Conservation (phyloP, 129 eudicot species). For the Silybum marianum region DNA sequence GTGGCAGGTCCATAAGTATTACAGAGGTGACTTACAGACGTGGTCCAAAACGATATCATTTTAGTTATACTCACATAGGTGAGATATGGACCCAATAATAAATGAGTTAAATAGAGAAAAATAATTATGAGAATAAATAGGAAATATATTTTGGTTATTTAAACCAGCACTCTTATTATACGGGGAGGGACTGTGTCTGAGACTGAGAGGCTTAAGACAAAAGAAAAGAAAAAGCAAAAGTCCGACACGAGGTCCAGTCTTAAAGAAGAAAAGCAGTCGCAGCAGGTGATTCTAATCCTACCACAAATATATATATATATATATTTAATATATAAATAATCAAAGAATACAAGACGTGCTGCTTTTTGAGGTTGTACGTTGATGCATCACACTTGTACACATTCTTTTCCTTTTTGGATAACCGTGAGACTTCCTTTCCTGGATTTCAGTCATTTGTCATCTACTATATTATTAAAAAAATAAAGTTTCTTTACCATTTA, state of each 20-base stretch:
- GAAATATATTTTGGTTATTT: too few species aligned
- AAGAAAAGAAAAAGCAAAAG: slow-evolving; percentile 18
- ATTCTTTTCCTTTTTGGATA: background rate
- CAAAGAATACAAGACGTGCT: background rate
- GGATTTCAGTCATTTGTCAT: background rate
- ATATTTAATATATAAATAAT: background rate
- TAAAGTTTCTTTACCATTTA: too few species aligned
- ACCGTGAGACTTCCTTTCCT: background rate
- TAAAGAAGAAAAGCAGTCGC: slow-evolving; percentile 24
- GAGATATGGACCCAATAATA: too few species aligned
- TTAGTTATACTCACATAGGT: too few species aligned
- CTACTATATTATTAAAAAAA: background rate
- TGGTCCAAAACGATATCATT: too few species aligned
- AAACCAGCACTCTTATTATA: too few species aligned
- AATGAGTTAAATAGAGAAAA: too few species aligned
- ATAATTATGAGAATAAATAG: too few species aligned
- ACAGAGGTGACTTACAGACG: too few species aligned
- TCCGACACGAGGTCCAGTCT: slow-evolving; percentile 15
- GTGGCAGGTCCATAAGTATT: too few species aligned
- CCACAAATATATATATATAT: background rate
- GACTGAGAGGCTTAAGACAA: slow-evolving; percentile 13
- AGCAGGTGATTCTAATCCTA: slow-evolving; percentile 2
- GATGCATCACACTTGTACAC: background rate
- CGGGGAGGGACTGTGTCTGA: too few species aligned
- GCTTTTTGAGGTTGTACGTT: background rate